These are phyloP conservation scores for Trichoderma sp. DNA, from an alignment of 2,329 filamentous ascomycete genomes.

Conservation along the genomic window DNA sequence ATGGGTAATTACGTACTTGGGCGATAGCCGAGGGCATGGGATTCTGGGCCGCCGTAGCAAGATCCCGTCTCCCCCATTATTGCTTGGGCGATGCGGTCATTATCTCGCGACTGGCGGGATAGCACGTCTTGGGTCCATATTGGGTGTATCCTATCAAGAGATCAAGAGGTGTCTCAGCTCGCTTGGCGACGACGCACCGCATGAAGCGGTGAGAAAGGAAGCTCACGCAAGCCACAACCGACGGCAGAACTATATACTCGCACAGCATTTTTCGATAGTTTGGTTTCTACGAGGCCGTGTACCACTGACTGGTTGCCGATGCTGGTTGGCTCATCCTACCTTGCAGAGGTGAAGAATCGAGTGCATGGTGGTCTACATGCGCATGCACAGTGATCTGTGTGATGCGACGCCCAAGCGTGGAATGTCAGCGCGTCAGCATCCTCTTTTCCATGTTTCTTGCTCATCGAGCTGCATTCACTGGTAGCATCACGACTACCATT, in stretches of 20 bases:
- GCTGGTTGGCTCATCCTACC: slow-evolving; percentile 13
- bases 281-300: not conserved
- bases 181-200: slow-evolving; percentile 23
- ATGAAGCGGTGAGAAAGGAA: slow-evolving; percentile 22
- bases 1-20: slow-evolving; percentile 10
- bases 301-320: not conserved
- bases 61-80: slow-evolving; percentile 9
- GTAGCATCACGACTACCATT: not conserved
- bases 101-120: slow-evolving; percentile 16
- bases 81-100: slow-evolving; percentile 11
- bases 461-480: not conserved
- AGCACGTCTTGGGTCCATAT: not conserved
- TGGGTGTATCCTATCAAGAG: slow-evolving; percentile 17
- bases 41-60: slow-evolving; percentile 1
- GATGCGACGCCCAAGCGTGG: slow-evolving; percentile 3
- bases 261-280: slow-evolving; percentile 24
- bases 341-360: slow-evolving; percentile 5
- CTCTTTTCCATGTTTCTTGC: not conserved
- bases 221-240: slow-evolving; percentile 1
- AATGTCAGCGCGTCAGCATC: not conserved
- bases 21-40: slow-evolving; percentile 20
- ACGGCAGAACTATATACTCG: not conserved
- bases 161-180: slow-evolving; percentile 23
- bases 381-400: slow-evolving; percentile 21
- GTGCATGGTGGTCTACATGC: slow-evolving; percentile 21